A percentile compares a stretch with the other conserved stretches of the same genome.
phyloP scores from a whole-genome alignment of 148 eudicot species.

The Arctostaphylos glauca region DNA sequence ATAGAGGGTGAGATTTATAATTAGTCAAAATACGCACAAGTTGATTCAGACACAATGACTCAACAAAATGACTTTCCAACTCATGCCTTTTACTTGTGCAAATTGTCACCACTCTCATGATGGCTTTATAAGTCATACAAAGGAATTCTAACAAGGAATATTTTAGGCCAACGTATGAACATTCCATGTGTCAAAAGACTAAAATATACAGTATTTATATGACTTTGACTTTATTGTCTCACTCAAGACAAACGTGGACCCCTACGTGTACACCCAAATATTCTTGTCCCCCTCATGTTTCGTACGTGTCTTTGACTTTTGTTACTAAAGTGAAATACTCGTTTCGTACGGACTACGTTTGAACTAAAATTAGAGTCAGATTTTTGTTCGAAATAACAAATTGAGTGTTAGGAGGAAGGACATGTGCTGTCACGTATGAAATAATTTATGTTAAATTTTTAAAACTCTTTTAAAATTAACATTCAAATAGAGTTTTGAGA shows the following conservation, averaged over 20 bases:
- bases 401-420: too few species aligned
- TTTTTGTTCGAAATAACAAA: too few species aligned
- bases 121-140: neutral
- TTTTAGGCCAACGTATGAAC: neutral
- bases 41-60: too few species aligned
- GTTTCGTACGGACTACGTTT: too few species aligned
- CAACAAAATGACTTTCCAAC: neutral
- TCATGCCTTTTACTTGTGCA: neutral
- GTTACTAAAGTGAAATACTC: too few species aligned
- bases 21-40: too few species aligned
- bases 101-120: slow-evolving; percentile 8
- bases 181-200: neutral
- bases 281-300: neutral
- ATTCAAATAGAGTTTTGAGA: too few species aligned
- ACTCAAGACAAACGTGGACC: neutral
- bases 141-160: neutral
- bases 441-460: too few species aligned
- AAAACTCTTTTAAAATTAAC: too few species aligned
- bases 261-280: neutral
- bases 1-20: too few species aligned
- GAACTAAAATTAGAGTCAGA: too few species aligned
- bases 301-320: neutral
- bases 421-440: too few species aligned
- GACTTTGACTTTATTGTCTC: neutral
- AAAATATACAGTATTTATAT: neutral